These are phyloP conservation scores for Aquilaria agallochum DNA, from an alignment of 441 rosid species.

Conservation along the genomic window DNA sequence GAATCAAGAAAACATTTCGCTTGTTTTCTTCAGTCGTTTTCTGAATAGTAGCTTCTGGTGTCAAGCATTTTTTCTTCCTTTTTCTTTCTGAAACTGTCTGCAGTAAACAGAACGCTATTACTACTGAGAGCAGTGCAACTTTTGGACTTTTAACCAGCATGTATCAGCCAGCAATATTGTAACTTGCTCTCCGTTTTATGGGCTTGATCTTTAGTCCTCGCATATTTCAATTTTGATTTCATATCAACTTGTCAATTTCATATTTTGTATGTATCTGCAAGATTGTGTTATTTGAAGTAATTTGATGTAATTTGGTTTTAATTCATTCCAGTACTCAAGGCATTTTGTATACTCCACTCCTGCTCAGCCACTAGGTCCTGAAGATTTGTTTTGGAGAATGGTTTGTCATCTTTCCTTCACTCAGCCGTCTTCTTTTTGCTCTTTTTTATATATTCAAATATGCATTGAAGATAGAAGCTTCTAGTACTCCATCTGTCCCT, in stretches of 20 bases:
- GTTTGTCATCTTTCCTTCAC: conserved; percentile 25
- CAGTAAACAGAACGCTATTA: too few relatives aligned
- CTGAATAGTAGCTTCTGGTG: too few relatives aligned
- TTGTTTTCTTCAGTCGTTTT: neutral
- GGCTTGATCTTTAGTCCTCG: neutral
- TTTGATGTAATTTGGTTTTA: conserved; percentile 7
- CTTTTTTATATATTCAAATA: too few relatives aligned
- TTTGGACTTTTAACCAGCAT: too few relatives aligned
- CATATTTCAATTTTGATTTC: neutral
- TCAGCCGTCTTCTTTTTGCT: too few relatives aligned
- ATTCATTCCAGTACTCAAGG: conserved; percentile 57
- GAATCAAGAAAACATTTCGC: neutral
- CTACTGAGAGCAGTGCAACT: too few relatives aligned
- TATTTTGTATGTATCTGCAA: conserved; percentile 3
- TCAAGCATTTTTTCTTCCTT: neutral
- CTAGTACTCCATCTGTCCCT: too few relatives aligned
- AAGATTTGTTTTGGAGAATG: conserved; percentile 94
- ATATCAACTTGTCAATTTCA: neutral
- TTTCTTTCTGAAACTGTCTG: too few relatives aligned
- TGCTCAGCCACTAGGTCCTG: conserved; percentile 91
- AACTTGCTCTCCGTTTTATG: neutral
- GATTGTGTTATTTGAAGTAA: neutral
- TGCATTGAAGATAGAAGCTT: too few relatives aligned
- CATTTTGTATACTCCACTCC: conserved; percentile 88
- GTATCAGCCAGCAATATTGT: too few relatives aligned